phyloP scores from a whole-genome alignment of 83 land plant genomes.

The Diphasiastrum complanatum region DNA sequence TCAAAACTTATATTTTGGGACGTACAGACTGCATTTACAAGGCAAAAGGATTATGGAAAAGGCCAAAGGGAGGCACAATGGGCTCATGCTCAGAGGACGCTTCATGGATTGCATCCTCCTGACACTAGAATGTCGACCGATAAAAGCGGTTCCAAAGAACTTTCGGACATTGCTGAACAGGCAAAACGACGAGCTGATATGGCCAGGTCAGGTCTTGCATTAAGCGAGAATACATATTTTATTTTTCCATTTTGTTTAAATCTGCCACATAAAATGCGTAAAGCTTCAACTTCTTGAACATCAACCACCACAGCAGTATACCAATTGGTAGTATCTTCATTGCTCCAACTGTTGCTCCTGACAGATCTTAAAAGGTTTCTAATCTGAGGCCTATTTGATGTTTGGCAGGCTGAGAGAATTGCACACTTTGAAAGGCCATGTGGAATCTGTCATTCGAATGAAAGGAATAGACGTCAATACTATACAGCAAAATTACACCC shows the following conservation, averaged over 20 bases:
- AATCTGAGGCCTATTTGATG: neutral
- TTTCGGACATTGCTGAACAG: conserved; percentile 20
- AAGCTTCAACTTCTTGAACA: too few relatives aligned
- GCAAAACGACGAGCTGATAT: conserved; percentile 34
- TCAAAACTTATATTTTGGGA: neutral
- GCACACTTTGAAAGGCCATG: conserved; percentile 16
- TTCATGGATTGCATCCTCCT: conserved; percentile 35
- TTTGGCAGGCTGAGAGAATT: conserved; percentile 13
- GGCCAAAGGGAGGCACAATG: conserved; percentile 32
- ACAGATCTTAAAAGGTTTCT: neutral
- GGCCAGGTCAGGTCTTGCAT: conserved; percentile 20
- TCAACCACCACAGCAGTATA: too few relatives aligned
- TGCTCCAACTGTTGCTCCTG: too few relatives aligned
- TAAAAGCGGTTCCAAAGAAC: conserved; percentile 3
- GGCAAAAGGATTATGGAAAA: conserved; percentile 27
- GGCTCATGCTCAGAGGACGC: conserved; percentile 32
- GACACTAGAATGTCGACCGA: conserved; percentile 6
- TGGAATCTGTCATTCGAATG: conserved; percentile 8
- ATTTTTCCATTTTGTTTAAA: neutral
- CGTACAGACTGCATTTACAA: conserved; percentile 32
- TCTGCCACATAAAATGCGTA: neutral
- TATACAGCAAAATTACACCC: conserved; percentile 9
- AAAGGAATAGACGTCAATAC: conserved; percentile 14
- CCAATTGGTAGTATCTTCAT: too few relatives aligned
- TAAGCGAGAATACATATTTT: neutral